A percentile compares a stretch with the other conserved stretches of the same genome.
phyloP scores from a whole-genome alignment of 1,284 basidiomycete genomes.

The Puccinia sorghi region DNA sequence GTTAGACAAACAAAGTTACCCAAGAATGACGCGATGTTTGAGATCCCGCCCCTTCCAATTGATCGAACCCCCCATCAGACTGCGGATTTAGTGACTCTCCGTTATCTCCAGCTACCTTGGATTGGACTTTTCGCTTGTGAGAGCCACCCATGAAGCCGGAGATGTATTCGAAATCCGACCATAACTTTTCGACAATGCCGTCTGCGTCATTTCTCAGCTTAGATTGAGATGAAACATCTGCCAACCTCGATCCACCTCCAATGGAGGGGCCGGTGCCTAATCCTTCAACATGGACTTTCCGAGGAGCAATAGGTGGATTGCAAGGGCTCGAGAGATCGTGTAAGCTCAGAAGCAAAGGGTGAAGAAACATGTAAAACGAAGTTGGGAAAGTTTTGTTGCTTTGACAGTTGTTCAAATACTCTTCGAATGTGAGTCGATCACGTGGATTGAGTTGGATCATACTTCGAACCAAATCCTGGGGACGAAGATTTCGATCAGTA shows the following conservation, averaged over 20 bases:
- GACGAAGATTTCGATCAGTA: constrained; percentile 53
- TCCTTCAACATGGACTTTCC: constrained; percentile 45
- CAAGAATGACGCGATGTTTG: constrained; percentile 21
- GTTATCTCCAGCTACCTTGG: constrained; percentile 7
- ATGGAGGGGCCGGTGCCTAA: constrained; percentile 39
- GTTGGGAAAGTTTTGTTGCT: constrained; percentile 78
- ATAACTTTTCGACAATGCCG: constrained; percentile 71
- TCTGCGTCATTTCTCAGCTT: constrained; percentile 75
- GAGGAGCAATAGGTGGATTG: constrained; percentile 55
- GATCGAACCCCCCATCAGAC: constrained; percentile 8
- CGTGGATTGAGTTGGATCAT: constrained; percentile 84
- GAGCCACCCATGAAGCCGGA: constrained; percentile 30
- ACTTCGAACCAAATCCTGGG: constrained; percentile 76
- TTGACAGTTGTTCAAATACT: constrained; percentile 74
- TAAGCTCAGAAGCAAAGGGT: constrained; percentile 79
- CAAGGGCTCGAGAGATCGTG: constrained; percentile 66
- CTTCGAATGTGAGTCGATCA: constrained; percentile 78
- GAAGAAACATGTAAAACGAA: constrained; percentile 88
- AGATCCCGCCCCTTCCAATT: constrained; percentile 15
- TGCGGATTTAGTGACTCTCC: constrained; percentile 3
- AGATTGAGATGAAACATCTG: constrained; percentile 56
- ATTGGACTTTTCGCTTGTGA: constrained; percentile 27
- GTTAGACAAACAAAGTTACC: constrained; percentile 12
- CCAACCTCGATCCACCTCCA: not conserved
- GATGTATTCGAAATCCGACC: constrained; percentile 70